phyloP scores from a whole-genome alignment of 148 eudicot species.

The Rhododendron griersonianum region DNA sequence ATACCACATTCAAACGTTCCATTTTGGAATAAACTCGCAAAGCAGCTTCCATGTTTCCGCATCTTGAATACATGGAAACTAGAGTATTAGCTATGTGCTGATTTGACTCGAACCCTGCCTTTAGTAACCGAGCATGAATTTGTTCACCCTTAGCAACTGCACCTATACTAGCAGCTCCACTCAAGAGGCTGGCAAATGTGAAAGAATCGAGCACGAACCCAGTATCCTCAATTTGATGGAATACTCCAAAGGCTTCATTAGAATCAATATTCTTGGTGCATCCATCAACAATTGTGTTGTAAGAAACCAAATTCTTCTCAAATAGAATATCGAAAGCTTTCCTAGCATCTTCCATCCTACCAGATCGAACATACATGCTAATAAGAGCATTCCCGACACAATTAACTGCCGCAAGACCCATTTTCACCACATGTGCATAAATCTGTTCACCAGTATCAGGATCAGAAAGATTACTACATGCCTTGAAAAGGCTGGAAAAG shows the following conservation, averaged over 20 bases:
- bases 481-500: constrained; percentile 54
- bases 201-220: no score
- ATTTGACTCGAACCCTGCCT: constrained; percentile 42
- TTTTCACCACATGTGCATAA: constrained; percentile 46
- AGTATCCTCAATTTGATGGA: no score
- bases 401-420: constrained; percentile 34
- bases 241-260: no score
- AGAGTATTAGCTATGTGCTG: constrained; percentile 46
- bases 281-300: no score
- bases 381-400: constrained; percentile 52
- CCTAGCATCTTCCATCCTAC: no score
- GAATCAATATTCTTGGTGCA: no score
- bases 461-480: constrained; percentile 45
- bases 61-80: constrained; percentile 65
- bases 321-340: no score
- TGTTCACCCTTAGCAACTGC: constrained; percentile 58
- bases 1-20: constrained; percentile 42
- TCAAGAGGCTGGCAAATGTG: constrained; percentile 52
- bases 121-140: constrained; percentile 48
- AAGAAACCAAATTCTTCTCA: no score
- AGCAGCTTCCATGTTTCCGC: constrained; percentile 62
- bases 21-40: constrained; percentile 38
- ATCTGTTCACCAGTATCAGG: constrained; percentile 45
- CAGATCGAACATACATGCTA: constrained; percentile 57
- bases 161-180: constrained; percentile 60